Conservation (phyloP, 345 rosid species). For the Aquilaria sinensis region DNA sequence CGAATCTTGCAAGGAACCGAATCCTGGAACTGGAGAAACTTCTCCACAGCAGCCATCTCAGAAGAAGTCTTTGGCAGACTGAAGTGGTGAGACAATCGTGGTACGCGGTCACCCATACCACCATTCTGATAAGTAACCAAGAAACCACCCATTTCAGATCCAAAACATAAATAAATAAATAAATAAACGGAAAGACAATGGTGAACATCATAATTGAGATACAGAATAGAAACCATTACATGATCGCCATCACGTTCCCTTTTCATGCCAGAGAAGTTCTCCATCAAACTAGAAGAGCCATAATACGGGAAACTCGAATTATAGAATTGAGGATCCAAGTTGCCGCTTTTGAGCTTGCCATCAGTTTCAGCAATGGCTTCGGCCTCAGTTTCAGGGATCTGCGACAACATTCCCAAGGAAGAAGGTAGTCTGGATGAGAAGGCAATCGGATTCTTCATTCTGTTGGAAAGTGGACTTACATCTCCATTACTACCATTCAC, state of each 20-base stretch:
- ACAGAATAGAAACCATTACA: constrained; percentile 22
- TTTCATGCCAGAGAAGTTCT: constrained; percentile 38
- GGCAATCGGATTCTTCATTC: constrained; percentile 51
- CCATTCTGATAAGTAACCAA: constrained; percentile 25
- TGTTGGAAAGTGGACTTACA: constrained; percentile 37
- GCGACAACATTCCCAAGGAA: constrained; percentile 65
- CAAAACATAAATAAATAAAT: not conserved
- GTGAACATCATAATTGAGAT: no score
- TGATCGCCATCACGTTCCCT: constrained; percentile 36
- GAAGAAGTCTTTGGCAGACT: constrained; percentile 51
- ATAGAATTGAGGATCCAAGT: constrained; percentile 19
- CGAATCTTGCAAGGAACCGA: constrained; percentile 91
- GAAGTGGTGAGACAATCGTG: constrained; percentile 37
- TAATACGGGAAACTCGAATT: constrained; percentile 32
- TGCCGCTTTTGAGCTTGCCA: constrained; percentile 24
- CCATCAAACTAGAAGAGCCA: constrained; percentile 39
- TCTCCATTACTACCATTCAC: constrained; percentile 41
- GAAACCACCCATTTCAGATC: no score
- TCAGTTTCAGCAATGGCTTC: constrained; percentile 27
- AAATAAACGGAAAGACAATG: no score
- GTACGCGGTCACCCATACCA: constrained; percentile 29
- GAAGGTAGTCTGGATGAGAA: constrained; percentile 56
- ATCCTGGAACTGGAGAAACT: constrained; percentile 66
- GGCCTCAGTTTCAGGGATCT: constrained; percentile 48
- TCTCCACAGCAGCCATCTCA: constrained; percentile 63